Conservation (phyloP, 2,329 filamentous ascomycete genomes). For the Lasiodiplodia hormozganensis region DNA sequence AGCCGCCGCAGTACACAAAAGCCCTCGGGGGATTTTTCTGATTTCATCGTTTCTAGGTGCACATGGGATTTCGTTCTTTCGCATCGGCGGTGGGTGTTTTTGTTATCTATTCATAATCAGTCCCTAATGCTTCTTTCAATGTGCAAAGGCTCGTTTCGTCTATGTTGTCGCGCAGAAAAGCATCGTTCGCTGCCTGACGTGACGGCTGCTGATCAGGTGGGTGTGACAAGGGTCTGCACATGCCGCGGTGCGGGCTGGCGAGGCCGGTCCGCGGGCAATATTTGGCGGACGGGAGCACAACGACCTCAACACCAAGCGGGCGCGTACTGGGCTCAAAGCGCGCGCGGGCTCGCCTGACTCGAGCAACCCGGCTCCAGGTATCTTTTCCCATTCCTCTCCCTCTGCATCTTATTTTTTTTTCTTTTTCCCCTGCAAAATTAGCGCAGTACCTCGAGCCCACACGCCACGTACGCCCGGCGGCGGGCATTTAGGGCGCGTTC, state of each 20-base stretch:
- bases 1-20: conserved; percentile 23
- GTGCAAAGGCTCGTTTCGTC: conserved; percentile 18
- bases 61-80: conserved; percentile 6
- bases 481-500: neutral
- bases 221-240: conserved; percentile 22
- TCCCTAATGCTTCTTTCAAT: conserved; percentile 7
- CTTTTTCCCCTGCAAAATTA: neutral
- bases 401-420: neutral
- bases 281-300: conserved; percentile 10
- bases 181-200: conserved; percentile 20
- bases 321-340: neutral
- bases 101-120: conserved; percentile 22
- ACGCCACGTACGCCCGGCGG: conserved; percentile 1
- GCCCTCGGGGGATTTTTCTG: conserved; percentile 8
- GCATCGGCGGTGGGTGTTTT: conserved; percentile 12
- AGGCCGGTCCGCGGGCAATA: conserved; percentile 4
- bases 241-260: conserved; percentile 1
- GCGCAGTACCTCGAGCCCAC: conserved; percentile 1
- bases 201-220: conserved; percentile 9
- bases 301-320: conserved; percentile 8
- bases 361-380: neutral
- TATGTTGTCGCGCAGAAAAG: conserved; percentile 24
- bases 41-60: conserved; percentile 13
- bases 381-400: neutral
- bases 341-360: neutral